These are phyloP conservation scores for Cadophora malorum DNA, from an alignment of 2,329 filamentous ascomycete genomes.

Conservation along the genomic window DNA sequence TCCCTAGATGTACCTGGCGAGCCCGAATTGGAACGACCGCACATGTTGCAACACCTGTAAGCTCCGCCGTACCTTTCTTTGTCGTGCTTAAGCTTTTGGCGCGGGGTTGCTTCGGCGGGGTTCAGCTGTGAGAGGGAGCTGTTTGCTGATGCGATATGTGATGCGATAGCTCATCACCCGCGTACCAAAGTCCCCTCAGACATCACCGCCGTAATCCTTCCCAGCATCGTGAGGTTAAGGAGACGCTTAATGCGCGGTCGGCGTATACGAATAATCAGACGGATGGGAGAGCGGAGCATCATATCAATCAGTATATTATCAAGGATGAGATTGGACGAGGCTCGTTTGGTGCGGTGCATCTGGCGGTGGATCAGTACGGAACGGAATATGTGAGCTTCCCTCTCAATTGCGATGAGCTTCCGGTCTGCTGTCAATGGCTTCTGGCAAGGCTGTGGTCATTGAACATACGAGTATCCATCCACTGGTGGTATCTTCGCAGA, in stretches of 20 bases:
- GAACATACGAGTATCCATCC: background rate
- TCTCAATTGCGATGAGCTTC: background rate
- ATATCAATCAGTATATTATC: slow-evolving; percentile 95
- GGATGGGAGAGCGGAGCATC: slow-evolving; percentile 81
- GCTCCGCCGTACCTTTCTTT: slow-evolving; percentile 20
- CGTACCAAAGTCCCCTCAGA: slow-evolving; percentile 63
- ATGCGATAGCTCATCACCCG: slow-evolving; percentile 54
- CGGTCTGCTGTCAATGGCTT: background rate
- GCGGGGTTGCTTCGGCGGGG: slow-evolving; percentile 1
- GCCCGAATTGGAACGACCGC: slow-evolving; percentile 48
- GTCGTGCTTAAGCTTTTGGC: background rate
- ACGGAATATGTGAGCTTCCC: slow-evolving; percentile 80
- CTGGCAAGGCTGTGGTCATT: background rate
- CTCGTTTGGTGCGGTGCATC: slow-evolving; percentile 92
- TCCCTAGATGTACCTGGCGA: slow-evolving; percentile 52
- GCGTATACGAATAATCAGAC: slow-evolving; percentile 85
- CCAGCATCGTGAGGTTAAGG: slow-evolving; percentile 70
- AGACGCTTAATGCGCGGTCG: slow-evolving; percentile 89
- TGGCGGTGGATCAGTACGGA: slow-evolving; percentile 88
- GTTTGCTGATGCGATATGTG: slow-evolving; percentile 26
- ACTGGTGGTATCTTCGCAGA: background rate
- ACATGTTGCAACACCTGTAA: slow-evolving; percentile 44
- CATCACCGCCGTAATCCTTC: slow-evolving; percentile 69
- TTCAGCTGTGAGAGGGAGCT: slow-evolving; percentile 18
- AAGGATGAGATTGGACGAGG: slow-evolving; percentile 95